Evolutionary conservation across 768 basidiomycete species (phyloP).

Genomic region (Astraeus odoratus): DNA sequence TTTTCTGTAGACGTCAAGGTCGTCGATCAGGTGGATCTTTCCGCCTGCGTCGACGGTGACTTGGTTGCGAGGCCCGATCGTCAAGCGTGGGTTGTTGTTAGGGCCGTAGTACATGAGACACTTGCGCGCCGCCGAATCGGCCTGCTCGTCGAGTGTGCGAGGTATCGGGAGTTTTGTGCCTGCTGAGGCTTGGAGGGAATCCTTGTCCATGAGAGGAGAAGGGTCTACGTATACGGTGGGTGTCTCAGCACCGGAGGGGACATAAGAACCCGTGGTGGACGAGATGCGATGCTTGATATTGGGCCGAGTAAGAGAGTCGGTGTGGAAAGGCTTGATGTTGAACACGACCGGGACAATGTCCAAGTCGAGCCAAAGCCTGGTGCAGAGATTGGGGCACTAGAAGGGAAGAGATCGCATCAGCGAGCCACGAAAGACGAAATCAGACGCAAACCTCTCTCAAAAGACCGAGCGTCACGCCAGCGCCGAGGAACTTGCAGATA

Average conservation of each 20-base stretch:
- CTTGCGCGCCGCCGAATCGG: constrained; percentile 82
- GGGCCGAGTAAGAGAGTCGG: constrained; percentile 69
- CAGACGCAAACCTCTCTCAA: constrained; percentile 51
- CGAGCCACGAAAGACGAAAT: constrained; percentile 2
- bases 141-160: constrained; percentile 77
- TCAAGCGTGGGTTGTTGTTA: constrained; percentile 75
- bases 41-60: constrained; percentile 85
- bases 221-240: constrained; percentile 64
- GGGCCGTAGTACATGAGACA: constrained; percentile 80
- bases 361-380: constrained; percentile 74
- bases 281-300: constrained; percentile 80
- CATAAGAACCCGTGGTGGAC: constrained; percentile 72
- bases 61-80: constrained; percentile 77
- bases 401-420: constrained; percentile 17
- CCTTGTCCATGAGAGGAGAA: constrained; percentile 37
- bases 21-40: constrained; percentile 81
- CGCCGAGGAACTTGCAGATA: constrained; percentile 81
- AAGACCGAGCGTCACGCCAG: constrained; percentile 66
- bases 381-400: constrained; percentile 76
- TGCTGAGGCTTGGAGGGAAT: constrained; percentile 38
- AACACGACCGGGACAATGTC: constrained; percentile 83
- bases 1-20: constrained; percentile 68
- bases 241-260: constrained; percentile 70
- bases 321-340: constrained; percentile 80
- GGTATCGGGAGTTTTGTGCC: constrained; percentile 60